Conservation (phyloP, 2,329 filamentous ascomycete genomes). For the Fusarium succisae region DNA sequence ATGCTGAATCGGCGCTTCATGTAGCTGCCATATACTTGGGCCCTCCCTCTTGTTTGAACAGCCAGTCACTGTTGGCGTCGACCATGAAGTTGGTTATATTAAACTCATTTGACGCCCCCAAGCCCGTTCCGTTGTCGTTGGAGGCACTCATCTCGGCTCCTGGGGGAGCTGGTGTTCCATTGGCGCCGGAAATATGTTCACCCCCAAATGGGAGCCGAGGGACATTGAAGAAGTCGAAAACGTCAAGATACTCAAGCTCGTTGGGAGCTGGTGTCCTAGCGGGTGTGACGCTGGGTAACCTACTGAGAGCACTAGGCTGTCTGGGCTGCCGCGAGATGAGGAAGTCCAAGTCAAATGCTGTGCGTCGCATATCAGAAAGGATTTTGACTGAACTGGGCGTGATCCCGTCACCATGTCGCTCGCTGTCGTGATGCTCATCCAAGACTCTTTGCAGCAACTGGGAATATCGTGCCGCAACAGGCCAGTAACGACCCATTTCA, state of each 20-base stretch:
- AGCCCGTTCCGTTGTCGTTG: constrained; percentile 42
- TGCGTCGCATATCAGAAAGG: constrained; percentile 89
- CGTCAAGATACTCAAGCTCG: constrained; percentile 89
- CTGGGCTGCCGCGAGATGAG: constrained; percentile 84
- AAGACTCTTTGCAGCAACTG: constrained; percentile 82
- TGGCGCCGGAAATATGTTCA: constrained; percentile 44
- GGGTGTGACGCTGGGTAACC: constrained; percentile 65
- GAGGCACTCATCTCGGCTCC: constrained; percentile 43
- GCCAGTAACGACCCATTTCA: constrained; percentile 85
- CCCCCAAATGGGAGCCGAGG: constrained; percentile 71
- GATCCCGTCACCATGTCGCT: constrained; percentile 76
- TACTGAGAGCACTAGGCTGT: constrained; percentile 56
- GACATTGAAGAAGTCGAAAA: constrained; percentile 95
- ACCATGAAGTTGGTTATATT: constrained; percentile 84
- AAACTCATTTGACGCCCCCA: constrained; percentile 65
- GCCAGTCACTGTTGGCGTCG: constrained; percentile 78
- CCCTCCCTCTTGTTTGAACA: constrained; percentile 65
- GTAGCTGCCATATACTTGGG: constrained; percentile 42
- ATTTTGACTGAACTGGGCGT: constrained; percentile 88
- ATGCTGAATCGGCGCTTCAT: neutral
- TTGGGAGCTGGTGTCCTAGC: constrained; percentile 78
- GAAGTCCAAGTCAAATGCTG: constrained; percentile 89
- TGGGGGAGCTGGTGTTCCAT: constrained; percentile 26
- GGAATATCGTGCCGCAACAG: constrained; percentile 84
- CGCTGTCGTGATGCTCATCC: constrained; percentile 84